These are phyloP conservation scores for Acanthamoeba castellanii DNA, from an alignment of 208 protist genomes.

Conservation along the genomic window DNA sequence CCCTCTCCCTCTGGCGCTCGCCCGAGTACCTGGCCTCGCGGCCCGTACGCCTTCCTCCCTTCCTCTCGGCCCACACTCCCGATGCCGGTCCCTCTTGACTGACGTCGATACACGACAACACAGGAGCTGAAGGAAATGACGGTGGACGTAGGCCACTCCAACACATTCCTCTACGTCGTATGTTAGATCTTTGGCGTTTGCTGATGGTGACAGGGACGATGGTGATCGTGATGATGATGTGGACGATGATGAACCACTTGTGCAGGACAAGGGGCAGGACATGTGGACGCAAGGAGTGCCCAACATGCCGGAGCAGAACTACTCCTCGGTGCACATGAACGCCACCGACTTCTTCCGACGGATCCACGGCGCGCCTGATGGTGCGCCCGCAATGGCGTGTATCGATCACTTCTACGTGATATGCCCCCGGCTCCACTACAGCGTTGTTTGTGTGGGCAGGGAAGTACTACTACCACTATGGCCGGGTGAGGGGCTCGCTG, in stretches of 20 bases:
- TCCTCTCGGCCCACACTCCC: no score
- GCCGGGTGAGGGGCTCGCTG: not conserved
- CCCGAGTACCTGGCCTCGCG: not conserved
- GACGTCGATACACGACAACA: no score
- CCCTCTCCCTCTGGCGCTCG: not conserved
- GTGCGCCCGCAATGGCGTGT: not conserved
- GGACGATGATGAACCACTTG: not conserved
- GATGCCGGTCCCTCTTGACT: not conserved
- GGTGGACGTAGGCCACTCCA: not conserved
- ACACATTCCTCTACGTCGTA: slow-evolving; percentile 5
- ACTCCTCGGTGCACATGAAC: not conserved
- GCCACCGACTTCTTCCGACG: not conserved
- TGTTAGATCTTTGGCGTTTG: no score
- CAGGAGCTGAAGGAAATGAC: not conserved
- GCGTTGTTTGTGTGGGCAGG: no score
- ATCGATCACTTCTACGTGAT: no score
- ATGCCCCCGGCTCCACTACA: no score
- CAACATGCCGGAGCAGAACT: not conserved
- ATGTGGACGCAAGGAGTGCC: slow-evolving; percentile 19
- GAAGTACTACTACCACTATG: slow-evolving; percentile 20
- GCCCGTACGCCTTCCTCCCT: not conserved
- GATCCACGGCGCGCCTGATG: not conserved
- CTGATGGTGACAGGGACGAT: not conserved
- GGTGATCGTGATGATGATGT: no score
- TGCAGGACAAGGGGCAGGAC: slow-evolving; percentile 11